Evolutionary conservation across 768 basidiomycete genomes (phyloP).

Genomic region (Cystofilobasidium bisporidii): DNA sequence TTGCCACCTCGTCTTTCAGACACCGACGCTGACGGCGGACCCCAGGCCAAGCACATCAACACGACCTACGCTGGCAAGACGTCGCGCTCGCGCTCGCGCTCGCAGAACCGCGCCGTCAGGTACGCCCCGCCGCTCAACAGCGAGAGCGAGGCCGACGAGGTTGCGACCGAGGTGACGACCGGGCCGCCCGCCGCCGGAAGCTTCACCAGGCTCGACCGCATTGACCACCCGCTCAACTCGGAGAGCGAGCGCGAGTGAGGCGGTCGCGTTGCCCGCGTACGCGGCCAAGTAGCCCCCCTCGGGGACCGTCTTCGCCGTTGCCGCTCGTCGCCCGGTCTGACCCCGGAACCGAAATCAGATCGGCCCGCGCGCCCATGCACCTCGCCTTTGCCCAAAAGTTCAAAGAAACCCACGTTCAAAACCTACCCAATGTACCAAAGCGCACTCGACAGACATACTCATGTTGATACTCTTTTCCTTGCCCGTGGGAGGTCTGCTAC

Average conservation of each 20-base stretch:
- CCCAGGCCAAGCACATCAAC: neutral
- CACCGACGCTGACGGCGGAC: neutral
- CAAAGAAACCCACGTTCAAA: too few species aligned
- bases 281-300: too few species aligned
- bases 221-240: neutral
- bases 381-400: too few species aligned
- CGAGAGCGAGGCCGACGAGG: conserved; percentile 4
- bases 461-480: too few species aligned
- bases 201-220: neutral
- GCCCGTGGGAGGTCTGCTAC: too few species aligned
- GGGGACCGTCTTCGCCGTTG: too few species aligned
- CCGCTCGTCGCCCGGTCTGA: too few species aligned
- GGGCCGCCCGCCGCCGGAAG: neutral
- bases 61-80: neutral
- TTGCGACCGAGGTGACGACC: neutral
- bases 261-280: neutral
- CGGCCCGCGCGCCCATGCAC: too few species aligned
- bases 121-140: neutral
- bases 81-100: conserved; percentile 4
- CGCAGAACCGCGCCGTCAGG: neutral
- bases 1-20: neutral
- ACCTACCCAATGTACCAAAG: too few species aligned
- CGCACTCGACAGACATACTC: too few species aligned
- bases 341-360: too few species aligned
- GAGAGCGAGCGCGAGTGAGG: neutral